Conservation (phyloP, 257 asterid species). For the Capsicum rhomboideum region DNA sequence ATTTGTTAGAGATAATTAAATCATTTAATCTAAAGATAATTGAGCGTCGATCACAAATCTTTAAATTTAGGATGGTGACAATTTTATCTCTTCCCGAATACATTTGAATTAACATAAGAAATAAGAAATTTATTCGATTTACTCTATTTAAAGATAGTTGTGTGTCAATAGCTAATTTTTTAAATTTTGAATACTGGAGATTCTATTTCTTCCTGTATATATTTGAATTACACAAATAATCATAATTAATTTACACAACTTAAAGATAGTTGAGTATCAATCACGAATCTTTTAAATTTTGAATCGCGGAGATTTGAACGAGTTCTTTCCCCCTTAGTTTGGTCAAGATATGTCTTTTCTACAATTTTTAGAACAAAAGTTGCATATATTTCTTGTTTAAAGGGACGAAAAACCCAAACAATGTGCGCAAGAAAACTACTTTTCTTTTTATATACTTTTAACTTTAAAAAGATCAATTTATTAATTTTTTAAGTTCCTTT, state of each 20-base stretch:
- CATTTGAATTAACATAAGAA: not conserved
- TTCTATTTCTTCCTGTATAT: not conserved
- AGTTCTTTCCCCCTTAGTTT: not conserved
- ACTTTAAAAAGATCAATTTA: too few relatives aligned
- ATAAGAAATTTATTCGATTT: not conserved
- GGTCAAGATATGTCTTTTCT: not conserved
- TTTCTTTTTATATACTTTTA: too few relatives aligned
- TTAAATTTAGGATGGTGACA: not conserved
- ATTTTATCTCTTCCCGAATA: not conserved
- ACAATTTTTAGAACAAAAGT: not conserved
- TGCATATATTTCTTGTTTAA: not conserved
- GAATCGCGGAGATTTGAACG: too few relatives aligned
- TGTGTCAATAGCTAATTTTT: too few relatives aligned
- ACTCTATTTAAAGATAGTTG: not conserved
- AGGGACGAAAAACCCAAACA: not conserved
- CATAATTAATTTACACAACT: too few relatives aligned
- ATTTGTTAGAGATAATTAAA: too few relatives aligned
- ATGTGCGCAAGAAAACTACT: not conserved
- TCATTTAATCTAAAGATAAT: too few relatives aligned
- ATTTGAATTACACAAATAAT: not conserved
- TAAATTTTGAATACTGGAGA: not conserved
- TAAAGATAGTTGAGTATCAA: not conserved
- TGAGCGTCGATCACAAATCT: too few relatives aligned
- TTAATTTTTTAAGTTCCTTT: too few relatives aligned
- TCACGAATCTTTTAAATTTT: not conserved